Evolutionary conservation across 805 yeast species (phyloP).

Genomic region (Saturnispora sekii): DNA sequence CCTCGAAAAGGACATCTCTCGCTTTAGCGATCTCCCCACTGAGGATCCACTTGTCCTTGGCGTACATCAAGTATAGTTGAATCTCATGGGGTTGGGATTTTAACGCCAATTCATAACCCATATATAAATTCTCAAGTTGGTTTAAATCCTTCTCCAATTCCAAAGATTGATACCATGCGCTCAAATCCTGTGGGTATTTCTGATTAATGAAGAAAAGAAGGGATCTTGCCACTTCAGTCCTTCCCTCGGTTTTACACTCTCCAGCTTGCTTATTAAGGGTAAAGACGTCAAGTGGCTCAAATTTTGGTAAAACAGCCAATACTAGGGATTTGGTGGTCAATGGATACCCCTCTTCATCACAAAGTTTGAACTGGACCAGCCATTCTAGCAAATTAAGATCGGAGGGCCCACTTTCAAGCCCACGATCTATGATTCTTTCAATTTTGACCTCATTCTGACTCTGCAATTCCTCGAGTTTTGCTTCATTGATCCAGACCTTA

Average conservation of each 20-base stretch:
- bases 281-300: neutral
- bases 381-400: slow-evolving; percentile 28
- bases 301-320: slow-evolving; percentile 15
- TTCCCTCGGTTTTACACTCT: slow-evolving; percentile 17
- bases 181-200: slow-evolving; percentile 35
- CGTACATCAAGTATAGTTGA: slow-evolving; percentile 54
- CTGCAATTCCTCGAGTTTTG: slow-evolving; percentile 53
- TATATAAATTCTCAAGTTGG: slow-evolving; percentile 27
- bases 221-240: slow-evolving; percentile 33
- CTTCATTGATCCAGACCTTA: slow-evolving; percentile 61
- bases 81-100: slow-evolving; percentile 38
- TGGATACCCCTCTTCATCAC: slow-evolving; percentile 36
- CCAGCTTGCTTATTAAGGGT: slow-evolving; percentile 25
- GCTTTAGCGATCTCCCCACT: slow-evolving; percentile 43
- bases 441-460: slow-evolving; percentile 36
- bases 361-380: slow-evolving; percentile 44
- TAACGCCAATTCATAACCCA: slow-evolving; percentile 46
- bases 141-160: slow-evolving; percentile 24
- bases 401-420: slow-evolving; percentile 26
- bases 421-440: slow-evolving; percentile 39
- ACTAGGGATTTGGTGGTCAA: slow-evolving; percentile 49
- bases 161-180: slow-evolving; percentile 42
- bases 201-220: slow-evolving; percentile 39
- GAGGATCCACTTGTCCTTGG: slow-evolving; percentile 54
- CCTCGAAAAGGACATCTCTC: slow-evolving; percentile 39